These are phyloP conservation scores for Neonectria faginata DNA, from an alignment of 2,329 filamentous ascomycete genomes.

Conservation along the genomic window DNA sequence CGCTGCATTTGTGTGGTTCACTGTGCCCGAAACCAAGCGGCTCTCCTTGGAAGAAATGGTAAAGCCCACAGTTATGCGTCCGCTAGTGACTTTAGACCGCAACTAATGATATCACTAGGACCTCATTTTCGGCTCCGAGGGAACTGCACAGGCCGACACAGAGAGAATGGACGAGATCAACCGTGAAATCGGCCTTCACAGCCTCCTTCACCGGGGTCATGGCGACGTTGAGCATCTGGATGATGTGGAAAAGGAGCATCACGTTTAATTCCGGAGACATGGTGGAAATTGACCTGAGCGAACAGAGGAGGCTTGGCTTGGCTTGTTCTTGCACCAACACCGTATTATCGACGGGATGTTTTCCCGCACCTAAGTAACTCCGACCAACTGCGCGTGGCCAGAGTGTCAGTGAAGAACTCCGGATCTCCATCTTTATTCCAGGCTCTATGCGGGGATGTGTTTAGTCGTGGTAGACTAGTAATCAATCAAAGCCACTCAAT, in stretches of 20 bases:
- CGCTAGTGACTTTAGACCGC: fast-evolving
- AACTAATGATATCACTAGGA: slow-evolving; percentile 56
- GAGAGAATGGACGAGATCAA: slow-evolving; percentile 82
- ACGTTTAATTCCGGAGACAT: not conserved
- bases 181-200: slow-evolving; percentile 70
- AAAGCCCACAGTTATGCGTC: slow-evolving; percentile 25
- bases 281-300: not conserved
- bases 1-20: slow-evolving; percentile 71
- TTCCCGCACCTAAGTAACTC: not conserved
- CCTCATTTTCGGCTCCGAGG: slow-evolving; percentile 73
- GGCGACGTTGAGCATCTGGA: slow-evolving; percentile 3
- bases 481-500: not conserved
- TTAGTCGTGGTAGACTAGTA: not conserved
- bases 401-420: no score
- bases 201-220: slow-evolving; percentile 1
- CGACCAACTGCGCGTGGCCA: not conserved
- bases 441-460: not conserved
- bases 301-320: not conserved
- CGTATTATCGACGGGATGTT: not conserved
- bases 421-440: not conserved
- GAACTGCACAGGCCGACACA: slow-evolving; percentile 73
- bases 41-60: slow-evolving; percentile 74
- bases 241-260: slow-evolving; percentile 10
- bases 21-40: slow-evolving; percentile 74
- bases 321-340: not conserved